phyloP scores from a whole-genome alignment of 1,139 yeast genomes.

The Taphrina wiesneri region DNA sequence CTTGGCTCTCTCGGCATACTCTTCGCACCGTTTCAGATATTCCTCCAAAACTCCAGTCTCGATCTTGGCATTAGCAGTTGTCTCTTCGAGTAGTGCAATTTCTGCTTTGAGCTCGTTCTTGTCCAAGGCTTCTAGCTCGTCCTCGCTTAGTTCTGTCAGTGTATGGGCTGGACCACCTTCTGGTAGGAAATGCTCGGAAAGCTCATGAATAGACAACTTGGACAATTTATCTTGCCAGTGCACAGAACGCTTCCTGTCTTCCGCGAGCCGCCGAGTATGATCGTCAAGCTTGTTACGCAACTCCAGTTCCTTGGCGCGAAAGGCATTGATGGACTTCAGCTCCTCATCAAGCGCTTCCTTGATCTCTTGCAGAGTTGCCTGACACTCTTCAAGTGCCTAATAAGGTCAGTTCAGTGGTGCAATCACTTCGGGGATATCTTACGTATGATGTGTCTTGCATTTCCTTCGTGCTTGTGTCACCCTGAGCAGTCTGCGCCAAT shows the following conservation, averaged over 20 bases:
- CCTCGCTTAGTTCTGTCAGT: slow-evolving; percentile 49
- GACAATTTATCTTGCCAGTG: slow-evolving; percentile 43
- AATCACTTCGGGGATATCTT: neutral
- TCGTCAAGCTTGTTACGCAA: slow-evolving; percentile 66
- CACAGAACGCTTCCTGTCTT: slow-evolving; percentile 46
- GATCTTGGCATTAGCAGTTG: slow-evolving; percentile 60
- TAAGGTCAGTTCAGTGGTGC: slow-evolving; percentile 39
- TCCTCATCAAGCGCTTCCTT: slow-evolving; percentile 56
- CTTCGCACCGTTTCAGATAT: slow-evolving; percentile 66
- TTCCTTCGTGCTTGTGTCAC: slow-evolving; percentile 34
- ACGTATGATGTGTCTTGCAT: slow-evolving; percentile 35
- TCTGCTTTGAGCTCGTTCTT: slow-evolving; percentile 55
- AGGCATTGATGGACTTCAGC: slow-evolving; percentile 58
- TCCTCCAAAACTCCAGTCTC: slow-evolving; percentile 77
- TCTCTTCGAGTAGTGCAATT: slow-evolving; percentile 59
- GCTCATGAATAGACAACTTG: slow-evolving; percentile 38
- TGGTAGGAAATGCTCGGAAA: slow-evolving; percentile 40
- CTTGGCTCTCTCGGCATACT: slow-evolving; percentile 60
- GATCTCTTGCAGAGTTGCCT: slow-evolving; percentile 48
- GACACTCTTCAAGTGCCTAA: slow-evolving; percentile 45
- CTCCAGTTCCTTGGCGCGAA: slow-evolving; percentile 71
- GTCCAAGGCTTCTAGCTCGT: slow-evolving; percentile 57
- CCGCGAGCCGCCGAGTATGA: slow-evolving; percentile 51
- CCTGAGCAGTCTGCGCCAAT: slow-evolving; percentile 38
- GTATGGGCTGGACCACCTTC: slow-evolving; percentile 34